A percentile compares a stretch with the other conserved stretches of the same genome.
These are phyloP conservation scores for Tolypocladium inflatum DNA, from an alignment of 2,329 filamentous ascomycete genomes.

Conservation along the genomic window DNA sequence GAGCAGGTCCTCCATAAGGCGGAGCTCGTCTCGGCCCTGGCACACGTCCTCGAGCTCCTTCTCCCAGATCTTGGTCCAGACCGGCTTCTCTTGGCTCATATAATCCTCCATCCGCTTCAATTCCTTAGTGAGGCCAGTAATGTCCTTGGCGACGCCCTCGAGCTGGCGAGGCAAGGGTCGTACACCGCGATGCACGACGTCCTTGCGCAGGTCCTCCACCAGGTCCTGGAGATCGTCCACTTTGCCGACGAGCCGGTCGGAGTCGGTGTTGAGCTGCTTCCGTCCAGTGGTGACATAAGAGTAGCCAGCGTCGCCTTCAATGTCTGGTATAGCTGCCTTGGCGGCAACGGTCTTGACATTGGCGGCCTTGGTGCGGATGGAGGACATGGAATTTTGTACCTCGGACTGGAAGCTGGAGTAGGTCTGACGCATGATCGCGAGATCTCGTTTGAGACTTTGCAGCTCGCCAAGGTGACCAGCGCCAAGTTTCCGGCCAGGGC, in stretches of 20 bases:
- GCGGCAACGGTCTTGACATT: slow-evolving; percentile 69
- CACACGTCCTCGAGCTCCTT: slow-evolving; percentile 93
- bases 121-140: slow-evolving; percentile 70
- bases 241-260: slow-evolving; percentile 79
- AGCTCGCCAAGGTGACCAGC: slow-evolving; percentile 65
- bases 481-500: slow-evolving; percentile 35
- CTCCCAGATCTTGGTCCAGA: slow-evolving; percentile 99
- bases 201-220: slow-evolving; percentile 93
- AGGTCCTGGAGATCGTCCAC: slow-evolving; percentile 97
- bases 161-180: slow-evolving; percentile 84
- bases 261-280: slow-evolving; percentile 77
- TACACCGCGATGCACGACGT: slow-evolving; percentile 88
- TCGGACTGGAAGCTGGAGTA: slow-evolving; percentile 88
- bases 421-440: slow-evolving; percentile 85
- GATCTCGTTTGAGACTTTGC: slow-evolving; percentile 73
- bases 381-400: slow-evolving; percentile 77
- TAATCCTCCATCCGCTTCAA: slow-evolving; percentile 92
- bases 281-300: slow-evolving; percentile 79
- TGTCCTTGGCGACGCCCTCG: slow-evolving; percentile 81
- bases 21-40: slow-evolving; percentile 88
- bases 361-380: slow-evolving; percentile 70
- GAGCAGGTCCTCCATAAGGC: slow-evolving; percentile 91
- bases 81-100: slow-evolving; percentile 81
- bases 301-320: slow-evolving; percentile 72
- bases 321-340: slow-evolving; percentile 59